Evolutionary conservation across 106 monocot genomes (phyloP), one percentile per base, ranked within the genome.

Genomic region (Chionographis japonica): DNA sequence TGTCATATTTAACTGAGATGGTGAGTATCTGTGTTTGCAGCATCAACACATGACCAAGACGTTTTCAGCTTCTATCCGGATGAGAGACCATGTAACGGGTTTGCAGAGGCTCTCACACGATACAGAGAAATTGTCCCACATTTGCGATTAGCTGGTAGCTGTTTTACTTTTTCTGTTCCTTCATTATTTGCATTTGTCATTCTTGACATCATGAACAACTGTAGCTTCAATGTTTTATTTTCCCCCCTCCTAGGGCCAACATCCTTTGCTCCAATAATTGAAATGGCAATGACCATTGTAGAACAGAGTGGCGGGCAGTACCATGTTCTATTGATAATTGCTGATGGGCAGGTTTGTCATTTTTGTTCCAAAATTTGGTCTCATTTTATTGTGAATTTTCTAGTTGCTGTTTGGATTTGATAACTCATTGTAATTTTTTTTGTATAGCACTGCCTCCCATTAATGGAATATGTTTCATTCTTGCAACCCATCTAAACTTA

Each of bases 241-340:
- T 49, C 61, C 66, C 35, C 0, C 46, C 55, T 66, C 51, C 0
- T 51, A 88, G 88, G 91, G 2, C 94, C 88, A 37, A 95, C 91
- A 56, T 88, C 90, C 12, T 88, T 95, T 74, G 77, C 87, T 50
- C 90, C 88, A 20, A 81, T 95, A 27, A 85, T 90, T 67, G 87
- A 95, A 69, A 88, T 78, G 78, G 88, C 91, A 20, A 86, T 77
- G 72, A 75, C 74, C 5, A 88, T 88, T 65, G 91, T 91, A 8
- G 81, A 86, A 61, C 56, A 81, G 6, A 91, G 84, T 68, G 79
- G 83, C 10, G 88, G 86, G 0, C 88, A 91, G 56, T 95, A 95
- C 65, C 95, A 95, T 84, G 86, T 91, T 70, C 63, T 90, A 42
- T 14, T 95, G 40, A 88, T 95, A 68, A 88, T 90, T 68, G 90